Evolutionary conservation across 2,329 filamentous ascomycete species (phyloP).

Genomic region (Aureobasidium sp.): DNA sequence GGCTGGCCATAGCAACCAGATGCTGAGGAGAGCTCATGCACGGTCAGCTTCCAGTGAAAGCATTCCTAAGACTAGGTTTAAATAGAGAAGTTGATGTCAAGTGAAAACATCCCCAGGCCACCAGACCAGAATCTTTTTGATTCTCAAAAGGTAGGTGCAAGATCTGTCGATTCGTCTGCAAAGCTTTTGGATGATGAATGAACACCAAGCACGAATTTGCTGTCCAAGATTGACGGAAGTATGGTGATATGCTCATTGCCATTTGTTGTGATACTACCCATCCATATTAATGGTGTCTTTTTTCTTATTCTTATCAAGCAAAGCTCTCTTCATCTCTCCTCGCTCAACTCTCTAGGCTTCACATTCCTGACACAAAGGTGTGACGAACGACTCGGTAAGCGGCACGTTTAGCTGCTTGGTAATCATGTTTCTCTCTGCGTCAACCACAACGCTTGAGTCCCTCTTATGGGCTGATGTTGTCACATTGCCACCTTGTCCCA

Average conservation of each 20-base stretch:
- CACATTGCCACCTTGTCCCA: background rate
- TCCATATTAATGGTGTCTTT: background rate
- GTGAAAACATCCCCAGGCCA: no score
- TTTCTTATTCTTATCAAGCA: background rate
- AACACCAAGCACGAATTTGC: no score
- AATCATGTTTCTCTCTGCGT: background rate
- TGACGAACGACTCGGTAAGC: background rate
- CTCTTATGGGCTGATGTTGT: background rate
- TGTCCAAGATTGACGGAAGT: no score
- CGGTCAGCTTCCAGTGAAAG: no score
- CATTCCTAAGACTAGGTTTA: no score
- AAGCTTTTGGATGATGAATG: no score
- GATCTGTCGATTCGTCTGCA: no score
- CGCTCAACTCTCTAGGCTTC: background rate
- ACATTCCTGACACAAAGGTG: background rate
- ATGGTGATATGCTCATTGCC: background rate
- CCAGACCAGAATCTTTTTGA: no score
- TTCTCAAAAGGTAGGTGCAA: no score
- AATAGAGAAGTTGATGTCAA: no score
- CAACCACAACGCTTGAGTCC: background rate
- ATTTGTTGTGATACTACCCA: background rate
- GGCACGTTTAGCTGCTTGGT: constrained; percentile 5
- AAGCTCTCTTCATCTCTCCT: background rate
- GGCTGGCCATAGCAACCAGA: no score
- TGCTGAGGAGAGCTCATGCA: no score